These are phyloP conservation scores for Xylaria cubensis DNA, from an alignment of 495 filamentous ascomycete species.

Conservation along the genomic window DNA sequence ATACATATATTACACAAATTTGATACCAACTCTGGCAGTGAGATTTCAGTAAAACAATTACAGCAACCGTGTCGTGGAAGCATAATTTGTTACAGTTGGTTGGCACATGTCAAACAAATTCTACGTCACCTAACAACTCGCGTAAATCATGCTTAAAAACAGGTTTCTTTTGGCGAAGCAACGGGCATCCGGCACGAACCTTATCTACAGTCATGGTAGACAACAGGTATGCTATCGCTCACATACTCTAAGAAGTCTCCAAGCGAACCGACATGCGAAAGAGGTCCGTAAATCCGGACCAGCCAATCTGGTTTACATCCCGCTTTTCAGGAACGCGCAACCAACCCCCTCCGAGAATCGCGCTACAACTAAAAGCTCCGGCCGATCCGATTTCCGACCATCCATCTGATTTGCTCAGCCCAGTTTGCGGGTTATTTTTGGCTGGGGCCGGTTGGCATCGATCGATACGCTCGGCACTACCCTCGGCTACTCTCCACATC, in stretches of 20 bases:
- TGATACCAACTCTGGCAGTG: background rate
- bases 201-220: background rate
- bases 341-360: background rate
- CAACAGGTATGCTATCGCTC: background rate
- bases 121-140: too few relatives aligned
- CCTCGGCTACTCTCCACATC: background rate
- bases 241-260: background rate
- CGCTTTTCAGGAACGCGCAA: slow-evolving; percentile 12
- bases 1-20: background rate
- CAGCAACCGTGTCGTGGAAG: background rate
- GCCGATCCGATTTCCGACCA: background rate
- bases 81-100: background rate
- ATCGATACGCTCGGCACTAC: background rate
- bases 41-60: background rate
- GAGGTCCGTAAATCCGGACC: background rate
- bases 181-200: background rate
- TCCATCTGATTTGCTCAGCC: background rate
- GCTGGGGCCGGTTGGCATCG: background rate
- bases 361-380: background rate
- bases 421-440: slow-evolving; percentile 1
- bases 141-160: background rate
- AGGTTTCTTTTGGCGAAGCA: background rate
- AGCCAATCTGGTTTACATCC: background rate
- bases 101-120: background rate
- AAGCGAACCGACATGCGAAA: background rate